Conservation (phyloP, 495 filamentous ascomycete genomes). For the Xylaria acuta region DNA sequence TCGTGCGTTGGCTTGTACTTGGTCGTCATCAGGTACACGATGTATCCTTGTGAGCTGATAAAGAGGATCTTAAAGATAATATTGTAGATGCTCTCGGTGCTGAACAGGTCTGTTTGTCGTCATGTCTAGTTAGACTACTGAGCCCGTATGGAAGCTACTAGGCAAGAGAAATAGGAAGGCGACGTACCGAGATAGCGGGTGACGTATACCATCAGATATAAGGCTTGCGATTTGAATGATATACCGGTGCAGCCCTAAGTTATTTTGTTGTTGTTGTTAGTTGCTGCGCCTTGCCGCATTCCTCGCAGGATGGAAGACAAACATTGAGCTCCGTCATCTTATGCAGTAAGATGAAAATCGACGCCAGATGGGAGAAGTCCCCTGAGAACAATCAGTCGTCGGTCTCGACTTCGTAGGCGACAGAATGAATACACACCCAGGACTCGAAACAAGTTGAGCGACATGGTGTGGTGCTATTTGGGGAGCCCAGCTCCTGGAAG, state of each 20-base stretch:
- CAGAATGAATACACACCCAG: slow-evolving; percentile 63
- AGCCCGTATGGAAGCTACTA: background rate
- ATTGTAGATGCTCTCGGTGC: slow-evolving; percentile 86
- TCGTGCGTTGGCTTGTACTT: slow-evolving; percentile 96
- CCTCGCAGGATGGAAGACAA: slow-evolving; percentile 36
- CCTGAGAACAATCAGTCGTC: slow-evolving; percentile 53
- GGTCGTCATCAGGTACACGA: slow-evolving; percentile 94
- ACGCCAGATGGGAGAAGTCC: slow-evolving; percentile 93
- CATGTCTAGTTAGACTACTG: slow-evolving; percentile 5
- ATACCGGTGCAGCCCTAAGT: slow-evolving; percentile 93
- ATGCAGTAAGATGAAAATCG: slow-evolving; percentile 91
- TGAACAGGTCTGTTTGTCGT: slow-evolving; percentile 74
- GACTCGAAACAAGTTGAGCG: slow-evolving; percentile 82
- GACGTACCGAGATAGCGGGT: slow-evolving; percentile 84
- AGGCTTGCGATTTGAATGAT: slow-evolving; percentile 95
- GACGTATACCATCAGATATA: slow-evolving; percentile 92
- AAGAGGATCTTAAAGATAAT: slow-evolving; percentile 95
- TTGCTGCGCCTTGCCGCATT: slow-evolving; percentile 10
- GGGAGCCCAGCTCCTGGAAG: slow-evolving; percentile 40
- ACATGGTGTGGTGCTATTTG: slow-evolving; percentile 57
- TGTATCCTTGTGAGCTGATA: slow-evolving; percentile 86
- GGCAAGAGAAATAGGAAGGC: background rate
- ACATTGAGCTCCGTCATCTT: slow-evolving; percentile 95
- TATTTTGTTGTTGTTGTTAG: slow-evolving; percentile 31
- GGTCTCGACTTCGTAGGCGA: background rate